Evolutionary conservation across 1,139 yeast genomes (phyloP), one percentile per base, ranked within the genome.

Genomic region (Suzukiozyma palmioleophila): DNA sequence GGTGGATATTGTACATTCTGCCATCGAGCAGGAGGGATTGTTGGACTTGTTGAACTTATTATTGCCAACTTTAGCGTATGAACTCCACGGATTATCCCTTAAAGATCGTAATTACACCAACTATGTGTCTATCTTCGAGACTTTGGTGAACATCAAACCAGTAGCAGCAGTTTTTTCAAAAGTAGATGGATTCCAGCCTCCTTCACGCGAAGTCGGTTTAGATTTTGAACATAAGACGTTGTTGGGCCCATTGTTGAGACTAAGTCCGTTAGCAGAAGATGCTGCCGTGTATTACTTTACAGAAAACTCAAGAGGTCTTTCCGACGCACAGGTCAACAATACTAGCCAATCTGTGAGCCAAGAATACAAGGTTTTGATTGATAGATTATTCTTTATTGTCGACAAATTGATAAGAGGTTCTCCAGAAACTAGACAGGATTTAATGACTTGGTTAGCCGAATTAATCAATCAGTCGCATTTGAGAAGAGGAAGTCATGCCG

Each of bases 401-500:
- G 86, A 89, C 54, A 81, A 77, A 51, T 74, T 92, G 38, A 76
- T 92, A n/a, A 74, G 97, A 46, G 86, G 90, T 0, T 81, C 89
- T 1, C 60, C 75, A 0, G 66, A 69, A 29, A 75, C 96, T 0
- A 73, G 97, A 47, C 65, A 64, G 31, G 79, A 67, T 34, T 57
- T 90, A 39, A 62, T 92, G 45, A 59, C 69, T 39, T 89, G 84
- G 73, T 79, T 90, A 59, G 84, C 84, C 2, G 74, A 73, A 30
- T 72, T 89, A 34, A 74, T 88, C 15, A 87, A 90, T 53, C 70
- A 77, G 43, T 89, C 90, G 57, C 97, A 90, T 61, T 75, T 87
- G 52, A 78, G 97, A 61, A 76, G 86, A 50, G 97, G 97, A 36
- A 81, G 86, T 49, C 95, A 86, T 58, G 85, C 92, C 3, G 83